phyloP scores from a whole-genome alignment of 2,329 filamentous ascomycete species.

The Fusarium sterilihyphosum region DNA sequence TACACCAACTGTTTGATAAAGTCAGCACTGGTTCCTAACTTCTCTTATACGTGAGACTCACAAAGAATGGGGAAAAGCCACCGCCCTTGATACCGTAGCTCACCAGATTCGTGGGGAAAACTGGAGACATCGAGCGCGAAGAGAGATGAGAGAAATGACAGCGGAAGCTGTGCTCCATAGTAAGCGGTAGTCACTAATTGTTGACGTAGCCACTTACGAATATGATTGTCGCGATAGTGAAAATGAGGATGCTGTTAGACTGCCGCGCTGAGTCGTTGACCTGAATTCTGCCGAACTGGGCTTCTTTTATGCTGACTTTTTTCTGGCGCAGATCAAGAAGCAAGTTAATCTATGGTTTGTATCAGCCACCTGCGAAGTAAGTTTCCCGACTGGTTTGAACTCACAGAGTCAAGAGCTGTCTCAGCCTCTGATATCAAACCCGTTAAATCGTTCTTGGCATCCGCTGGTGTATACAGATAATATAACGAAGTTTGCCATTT shows the following conservation, averaged over 20 bases:
- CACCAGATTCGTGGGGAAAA: not conserved
- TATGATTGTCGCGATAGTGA: accelerated
- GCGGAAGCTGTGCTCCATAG: not conserved
- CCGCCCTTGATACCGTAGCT: accelerated
- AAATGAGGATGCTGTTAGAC: not conserved
- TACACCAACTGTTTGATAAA: not conserved
- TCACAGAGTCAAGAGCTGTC: not conserved
- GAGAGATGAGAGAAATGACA: not conserved
- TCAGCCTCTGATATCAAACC: not conserved
- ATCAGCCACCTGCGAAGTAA: accelerated
- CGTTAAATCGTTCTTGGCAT: accelerated
- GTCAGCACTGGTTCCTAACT: accelerated
- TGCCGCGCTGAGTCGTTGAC: no score
- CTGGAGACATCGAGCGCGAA: not conserved
- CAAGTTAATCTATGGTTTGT: not conserved
- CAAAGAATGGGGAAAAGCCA: not conserved
- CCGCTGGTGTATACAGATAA: not conserved
- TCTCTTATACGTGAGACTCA: accelerated
- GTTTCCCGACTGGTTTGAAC: accelerated
- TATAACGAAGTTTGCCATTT: not conserved
- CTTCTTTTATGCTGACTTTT: not conserved
- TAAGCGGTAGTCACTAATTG: accelerated
- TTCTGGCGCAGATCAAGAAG: not conserved
- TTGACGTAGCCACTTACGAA: not conserved
- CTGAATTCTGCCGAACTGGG: accelerated